Conservation (phyloP, 2,329 filamentous ascomycete species). For the Diaporthe nobilis region DNA sequence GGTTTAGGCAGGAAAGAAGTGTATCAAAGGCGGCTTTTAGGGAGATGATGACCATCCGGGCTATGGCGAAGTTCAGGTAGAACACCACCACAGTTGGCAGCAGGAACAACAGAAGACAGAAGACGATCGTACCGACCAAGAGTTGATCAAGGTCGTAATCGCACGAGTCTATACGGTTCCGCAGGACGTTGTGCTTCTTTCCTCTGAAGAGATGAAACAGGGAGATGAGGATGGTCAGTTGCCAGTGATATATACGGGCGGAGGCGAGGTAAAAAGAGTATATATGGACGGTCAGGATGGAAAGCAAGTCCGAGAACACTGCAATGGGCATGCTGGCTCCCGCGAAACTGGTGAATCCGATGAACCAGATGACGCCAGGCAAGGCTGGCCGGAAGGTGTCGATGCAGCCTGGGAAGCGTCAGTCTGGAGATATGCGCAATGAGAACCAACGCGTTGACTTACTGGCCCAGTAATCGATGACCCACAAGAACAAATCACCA, state of each 20-base stretch:
- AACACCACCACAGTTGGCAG: conserved; percentile 96
- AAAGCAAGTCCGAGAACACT: conserved; percentile 93
- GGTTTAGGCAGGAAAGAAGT: conserved; percentile 91
- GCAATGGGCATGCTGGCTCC: conserved; percentile 98
- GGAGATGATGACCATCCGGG: conserved; percentile 94
- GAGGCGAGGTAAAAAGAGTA: conserved; percentile 98
- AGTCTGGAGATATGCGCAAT: conserved; percentile 38
- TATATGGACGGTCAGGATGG: conserved; percentile 92
- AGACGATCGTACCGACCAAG: conserved; percentile 94
- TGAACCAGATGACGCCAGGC: conserved; percentile 90
- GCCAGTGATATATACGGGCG: conserved; percentile 98
- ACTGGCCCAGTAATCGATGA: conserved; percentile 98
- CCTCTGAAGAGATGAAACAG: conserved; percentile 99
- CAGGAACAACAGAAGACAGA: conserved; percentile 94
- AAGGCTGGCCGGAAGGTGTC: conserved; percentile 82
- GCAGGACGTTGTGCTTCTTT: conserved; percentile 96
- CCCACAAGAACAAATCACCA: conserved; percentile 96
- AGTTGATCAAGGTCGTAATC: conserved; percentile 99
- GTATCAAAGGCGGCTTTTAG: conserved; percentile 94
- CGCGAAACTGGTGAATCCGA: conserved; percentile 94
- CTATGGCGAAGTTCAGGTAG: conserved; percentile 95
- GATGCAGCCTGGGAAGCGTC: conserved; percentile 74
- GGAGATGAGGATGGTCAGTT: conserved; percentile 94
- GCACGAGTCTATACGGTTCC: conserved; percentile 98
- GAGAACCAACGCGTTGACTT: conserved; percentile 51